Base-by-base conservation (phyloP, 2,329 filamentous ascomycete genomes). In the Pezicula rhizophila region DNA sequence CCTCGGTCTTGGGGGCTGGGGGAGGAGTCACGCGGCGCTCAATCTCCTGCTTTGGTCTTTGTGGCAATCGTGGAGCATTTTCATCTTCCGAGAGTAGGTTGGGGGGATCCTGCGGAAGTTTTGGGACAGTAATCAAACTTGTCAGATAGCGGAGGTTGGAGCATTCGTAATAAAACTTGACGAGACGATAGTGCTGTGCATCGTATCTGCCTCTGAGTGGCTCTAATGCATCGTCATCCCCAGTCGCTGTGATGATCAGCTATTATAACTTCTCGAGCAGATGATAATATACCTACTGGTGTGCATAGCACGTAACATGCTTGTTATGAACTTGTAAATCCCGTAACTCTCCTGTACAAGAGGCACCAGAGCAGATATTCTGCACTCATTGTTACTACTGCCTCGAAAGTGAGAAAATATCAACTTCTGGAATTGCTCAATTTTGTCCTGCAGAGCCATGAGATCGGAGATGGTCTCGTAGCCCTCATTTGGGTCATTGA, bases 241-340 rank as follows among this genome's bases (percentile, higher is more conserved):
- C 92, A 11, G 93, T 93, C 42, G 89, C 87, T 87, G 50, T 42
- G 66, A 23, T 41, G 26, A 42, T 54, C 46, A 54, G 53, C 28
- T 38, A 15, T 10, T 23, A 5, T 23, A 23, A 23, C 23, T 23
- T 23, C 23, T 23, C 3, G 23, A 23, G 23, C 25, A 15, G 3
- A 26, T 12, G 4, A 15, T 8, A 11, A n/a, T 18, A n/a, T 34
- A 71, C 84, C 64, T 74, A 91, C 87, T 90, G 2, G 88, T 92
- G 67, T 99, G 92, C 91, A 99, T 96, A 14, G 93, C 93, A 48
- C 93, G 82, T 53, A 99, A 72, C 93, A 99, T 99, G 85, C 93
- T 99, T 0, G 93, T 99, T 57, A 96, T 91, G 67, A 99, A 99
- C 70, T 97, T 97, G 77, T 99, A 99, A 59, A 99, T 97, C 42